Evolutionary conservation across 306 rosid species (phyloP), one percentile per base, ranked within the genome.

Genomic region (Cucurbita pepo): DNA sequence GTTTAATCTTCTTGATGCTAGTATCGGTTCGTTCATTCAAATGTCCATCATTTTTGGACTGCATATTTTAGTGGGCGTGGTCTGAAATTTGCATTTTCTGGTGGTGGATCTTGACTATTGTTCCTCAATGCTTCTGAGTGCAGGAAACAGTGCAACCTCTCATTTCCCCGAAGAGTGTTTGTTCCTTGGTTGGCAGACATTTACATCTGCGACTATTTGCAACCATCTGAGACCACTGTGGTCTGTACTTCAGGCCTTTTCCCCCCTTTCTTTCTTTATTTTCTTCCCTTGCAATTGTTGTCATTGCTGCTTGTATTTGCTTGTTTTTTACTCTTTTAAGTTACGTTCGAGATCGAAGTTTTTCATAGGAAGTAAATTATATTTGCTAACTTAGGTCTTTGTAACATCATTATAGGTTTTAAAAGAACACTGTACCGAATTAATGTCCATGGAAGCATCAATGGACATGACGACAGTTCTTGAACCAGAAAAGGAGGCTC

Each of bases 161-260:
- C 85, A n/a, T 81, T 94, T 86, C 98, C 98, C 79, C 85, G 89
- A 79, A 43, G 47, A 43, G 9, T 43, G 47, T 43, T 43, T 43
- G 2, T 43, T 43, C 10, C 47, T 43, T 43, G 47, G 10, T 43
- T 43, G 47, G 43, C 43, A 40, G 43, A 40, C 7, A 40, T 40
- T 0, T 40, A 40, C 43, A 40, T 40, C 43, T 40, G 96, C 69
- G 98, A 94, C 86, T 89, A 94, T 81, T 76, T 94, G 79, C 97
- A 89, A 77, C 86, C 96, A 73, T 89, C 91, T 16, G 97, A 94
- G 79, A 82, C 94, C 9, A 75, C 85, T 52, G 95, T 87, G 97
- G 98, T 94, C 75, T 48, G 91, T 80, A 52, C 41, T 74, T 21
- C 19, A 56, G 30, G 13, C 16, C 21, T 18, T 64, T 11, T 40